Base-by-base conservation (phyloP, 495 filamentous ascomycete genomes). In the Symbiotaphrina buchneri region DNA sequence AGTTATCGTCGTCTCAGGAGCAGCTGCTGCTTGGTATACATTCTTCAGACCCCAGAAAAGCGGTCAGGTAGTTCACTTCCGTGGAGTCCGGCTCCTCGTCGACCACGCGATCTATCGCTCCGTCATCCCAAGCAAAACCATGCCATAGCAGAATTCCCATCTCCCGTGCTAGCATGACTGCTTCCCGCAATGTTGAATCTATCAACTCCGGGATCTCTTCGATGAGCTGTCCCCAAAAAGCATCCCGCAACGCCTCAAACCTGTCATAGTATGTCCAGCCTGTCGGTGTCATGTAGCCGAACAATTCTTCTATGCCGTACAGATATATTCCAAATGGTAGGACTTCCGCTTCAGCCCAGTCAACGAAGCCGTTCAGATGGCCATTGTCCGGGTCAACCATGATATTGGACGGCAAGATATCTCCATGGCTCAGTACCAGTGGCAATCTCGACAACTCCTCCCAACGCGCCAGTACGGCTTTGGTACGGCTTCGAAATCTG, bases 91-190 rank as follows among this genome's bases (percentile, higher is more conserved):
- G 45, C 14, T 47, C 47, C 24, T 52, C 48, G 32, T 61, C 42
- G 1, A 68, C 59, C 14, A 61, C 63, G 5, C 63, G 48, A 38
- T 68, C 51, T 27, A 68, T 51, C 21, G 34, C 43, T 2, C 64
- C 64, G 17, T 63, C 54, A 41, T 70, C 65, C 40, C 62, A 69
- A 3, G 65, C 65, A 44, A 61, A 63, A 10, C 67, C 65, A 44
- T 59, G 52, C 65, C 67, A 70, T 13, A 71, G 48, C 10, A 71
- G 38, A 10, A 71, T 46, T 2, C 65, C 65, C 24, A 67, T 29
- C 33, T 55, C 42, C 24, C 61, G 47, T 6, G 62, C 56, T 23
- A 58, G 37, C 29, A 37, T 38, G 1, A 62, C 49, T 4, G 45
- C 50, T 23, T 49, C 36, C 15, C 41, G 27, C n/a, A 45, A 19